Conservation (phyloP, 83 land plant genomes). For the Thuja plicata region DNA sequence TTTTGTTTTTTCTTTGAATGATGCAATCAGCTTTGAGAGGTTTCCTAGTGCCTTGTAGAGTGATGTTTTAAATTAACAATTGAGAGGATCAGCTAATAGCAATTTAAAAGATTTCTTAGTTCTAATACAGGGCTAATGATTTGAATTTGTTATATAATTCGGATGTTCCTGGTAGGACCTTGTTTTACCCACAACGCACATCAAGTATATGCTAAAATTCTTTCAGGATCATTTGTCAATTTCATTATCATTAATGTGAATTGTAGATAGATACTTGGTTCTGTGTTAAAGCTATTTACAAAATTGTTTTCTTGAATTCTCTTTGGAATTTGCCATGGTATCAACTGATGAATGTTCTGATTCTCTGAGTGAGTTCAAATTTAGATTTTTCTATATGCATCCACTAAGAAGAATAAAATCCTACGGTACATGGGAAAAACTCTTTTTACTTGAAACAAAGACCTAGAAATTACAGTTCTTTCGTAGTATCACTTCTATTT, state of each 20-base stretch:
- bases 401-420: neutral
- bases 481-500: neutral
- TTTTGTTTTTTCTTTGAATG: neutral
- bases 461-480: neutral
- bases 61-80: neutral
- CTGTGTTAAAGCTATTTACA: neutral
- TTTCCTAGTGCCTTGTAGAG: neutral
- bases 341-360: neutral
- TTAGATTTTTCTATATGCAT: neutral
- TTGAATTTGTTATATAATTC: neutral
- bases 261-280: neutral
- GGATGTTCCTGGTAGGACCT: neutral
- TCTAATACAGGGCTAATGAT: neutral
- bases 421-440: neutral
- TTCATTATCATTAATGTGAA: neutral
- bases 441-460: neutral
- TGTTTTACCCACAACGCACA: neutral
- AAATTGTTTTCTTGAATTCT: neutral
- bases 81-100: neutral
- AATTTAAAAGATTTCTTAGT: neutral
- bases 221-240: neutral
- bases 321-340: neutral
- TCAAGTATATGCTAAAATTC: neutral
- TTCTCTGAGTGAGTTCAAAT: neutral
- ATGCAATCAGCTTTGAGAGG: neutral